These are phyloP conservation scores for Trichoderma citrinoviride DNA, from an alignment of 2,329 filamentous ascomycete genomes.

Conservation along the genomic window DNA sequence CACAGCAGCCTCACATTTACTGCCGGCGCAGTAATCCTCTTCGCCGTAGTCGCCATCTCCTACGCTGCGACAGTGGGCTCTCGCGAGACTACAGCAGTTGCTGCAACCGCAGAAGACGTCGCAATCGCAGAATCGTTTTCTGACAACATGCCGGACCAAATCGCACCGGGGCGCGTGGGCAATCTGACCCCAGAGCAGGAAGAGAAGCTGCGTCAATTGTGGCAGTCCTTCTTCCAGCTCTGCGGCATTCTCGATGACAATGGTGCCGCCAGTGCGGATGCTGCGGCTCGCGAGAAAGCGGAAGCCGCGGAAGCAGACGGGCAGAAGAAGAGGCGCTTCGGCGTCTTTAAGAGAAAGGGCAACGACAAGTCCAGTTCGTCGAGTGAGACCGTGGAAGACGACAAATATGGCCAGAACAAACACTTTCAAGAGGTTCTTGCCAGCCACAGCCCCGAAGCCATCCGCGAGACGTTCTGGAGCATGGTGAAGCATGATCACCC, in stretches of 20 bases:
- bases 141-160: conserved; percentile 27
- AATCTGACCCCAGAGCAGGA: conserved; percentile 90
- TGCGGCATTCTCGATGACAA: conserved; percentile 56
- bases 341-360: conserved; percentile 66
- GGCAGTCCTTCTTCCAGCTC: conserved; percentile 72
- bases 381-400: conserved; percentile 56
- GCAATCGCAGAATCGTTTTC: not conserved
- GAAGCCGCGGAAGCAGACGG: conserved; percentile 45
- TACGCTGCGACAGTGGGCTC: not conserved
- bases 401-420: conserved; percentile 91
- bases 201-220: conserved; percentile 82
- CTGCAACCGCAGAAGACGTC: not conserved
- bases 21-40: not conserved
- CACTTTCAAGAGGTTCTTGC: conserved; percentile 80
- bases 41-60: not conserved
- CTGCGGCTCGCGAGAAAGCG: conserved; percentile 15
- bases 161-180: conserved; percentile 70
- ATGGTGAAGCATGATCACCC: conserved; percentile 97
- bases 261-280: conserved; percentile 26
- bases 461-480: conserved; percentile 80
- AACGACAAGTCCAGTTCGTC: conserved; percentile 36
- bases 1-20: conserved; percentile 2
- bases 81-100: not conserved
- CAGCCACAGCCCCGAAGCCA: conserved; percentile 70
- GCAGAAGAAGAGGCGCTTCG: conserved; percentile 68